Conservation (phyloP, 2,329 filamentous ascomycete genomes). For the Sphaerulina vaccinii region DNA sequence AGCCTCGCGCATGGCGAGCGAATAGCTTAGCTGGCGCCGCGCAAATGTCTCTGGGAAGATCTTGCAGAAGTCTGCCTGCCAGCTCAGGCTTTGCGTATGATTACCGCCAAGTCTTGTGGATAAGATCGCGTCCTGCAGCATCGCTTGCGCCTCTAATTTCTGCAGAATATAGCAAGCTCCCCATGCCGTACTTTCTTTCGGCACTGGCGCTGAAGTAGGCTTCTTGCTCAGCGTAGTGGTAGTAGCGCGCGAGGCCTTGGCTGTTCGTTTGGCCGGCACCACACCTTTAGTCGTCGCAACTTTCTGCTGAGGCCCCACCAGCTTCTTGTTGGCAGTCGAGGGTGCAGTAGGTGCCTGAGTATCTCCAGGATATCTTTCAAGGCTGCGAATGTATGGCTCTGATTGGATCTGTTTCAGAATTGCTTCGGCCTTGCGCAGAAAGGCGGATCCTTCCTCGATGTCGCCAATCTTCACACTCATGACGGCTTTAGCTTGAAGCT, state of each 20-base stretch:
- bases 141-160: constrained; percentile 14
- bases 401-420: constrained; percentile 11
- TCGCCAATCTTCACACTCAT: constrained; percentile 26
- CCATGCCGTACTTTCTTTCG: constrained; percentile 3
- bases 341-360: not conserved
- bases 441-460: constrained; percentile 20
- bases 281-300: not conserved
- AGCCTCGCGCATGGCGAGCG: constrained; percentile 16
- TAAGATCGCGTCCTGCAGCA: constrained; percentile 14
- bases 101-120: constrained; percentile 8
- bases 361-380: not conserved
- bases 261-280: not conserved
- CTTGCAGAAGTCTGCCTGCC: constrained; percentile 7
- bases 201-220: not conserved
- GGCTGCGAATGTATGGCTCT: constrained; percentile 3
- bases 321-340: not conserved
- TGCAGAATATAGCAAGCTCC: constrained; percentile 18
- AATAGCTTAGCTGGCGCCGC: constrained; percentile 16
- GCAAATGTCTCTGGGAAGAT: constrained; percentile 10
- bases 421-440: constrained; percentile 25
- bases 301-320: not conserved
- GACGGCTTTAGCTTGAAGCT: constrained; percentile 24
- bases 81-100: not conserved
- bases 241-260: not conserved
- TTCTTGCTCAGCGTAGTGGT: not conserved